Evolutionary conservation across 1,284 basidiomycete species (phyloP), one percentile per base, ranked within the genome.

Genomic region (Ceratobasidium sp.): DNA sequence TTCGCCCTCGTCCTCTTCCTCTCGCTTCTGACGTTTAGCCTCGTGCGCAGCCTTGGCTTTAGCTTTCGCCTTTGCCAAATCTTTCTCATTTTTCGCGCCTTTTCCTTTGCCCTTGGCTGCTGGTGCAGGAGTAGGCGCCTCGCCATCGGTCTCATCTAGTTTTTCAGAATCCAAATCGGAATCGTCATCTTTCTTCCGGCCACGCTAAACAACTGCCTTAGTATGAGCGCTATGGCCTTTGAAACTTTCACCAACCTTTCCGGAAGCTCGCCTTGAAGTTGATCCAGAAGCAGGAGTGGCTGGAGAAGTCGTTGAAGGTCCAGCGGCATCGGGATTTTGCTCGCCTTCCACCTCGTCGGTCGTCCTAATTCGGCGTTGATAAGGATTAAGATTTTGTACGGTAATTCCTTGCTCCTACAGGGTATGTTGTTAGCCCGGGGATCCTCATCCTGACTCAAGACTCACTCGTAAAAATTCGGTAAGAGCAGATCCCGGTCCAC

Each of bases 401-500:
- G 91, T 94, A 80, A 96, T 96, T 7, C 94, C 94, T 78, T 91
- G 89, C 83, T 93, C 92, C 94, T 95, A 54, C 15, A 20, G 66
- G 78, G 15, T 23, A n/a, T 5, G n/a, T 48, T 40, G n/a, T 26
- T 23, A 26, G 23, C 44, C 54, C 12, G 26, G 48, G 3, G 3
- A 15, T 48, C 5, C 64, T 9, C 38, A 28, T 5, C 28, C 4
- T 48, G 57, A 33, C 33, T 42, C 13, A 68, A 38, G 68, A 87
- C 90, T 78, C 80, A 96, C 96, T 81, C 91, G 91, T 23, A 99
- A 88, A 83, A 96, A 98, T 80, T 96, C 95, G 38, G 97, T 98
- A 13, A 99, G 86, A 0, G 97, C 97, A 62, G 95, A 97, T 0
- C 94, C 92, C 0, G 97, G 96, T 0, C 97, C 97, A 23, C 94